Evolutionary conservation across 495 filamentous ascomycete species (phyloP), one percentile per base, ranked within the genome.

Genomic region (Elasticomyces elasticus): DNA sequence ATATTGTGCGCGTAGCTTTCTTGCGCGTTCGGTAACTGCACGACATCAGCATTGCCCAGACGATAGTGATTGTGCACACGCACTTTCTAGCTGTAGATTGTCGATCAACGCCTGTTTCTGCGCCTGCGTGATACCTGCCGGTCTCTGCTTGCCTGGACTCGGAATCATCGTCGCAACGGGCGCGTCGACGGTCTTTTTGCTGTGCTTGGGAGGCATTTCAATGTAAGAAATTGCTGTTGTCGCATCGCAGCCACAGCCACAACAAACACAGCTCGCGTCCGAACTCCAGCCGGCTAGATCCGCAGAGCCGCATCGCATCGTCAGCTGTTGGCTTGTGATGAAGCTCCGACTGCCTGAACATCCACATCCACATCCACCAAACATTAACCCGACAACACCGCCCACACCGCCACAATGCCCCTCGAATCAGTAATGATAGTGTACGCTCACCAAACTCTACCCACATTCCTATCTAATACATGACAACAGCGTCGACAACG

Each of bases 71-170:
- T 43, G n/a, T n/a, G n/a, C n/a, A n/a, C 17, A 70, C 84, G 52
- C 78, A 95, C 92, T 80, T 72, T 98, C 92, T 41, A 96, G 76
- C 62, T 95, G 88, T 26, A 97, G 66, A 62, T 98, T 96, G 56
- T 95, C 89, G 51, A 95, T 83, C 11, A 97, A 74, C 5, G 87
- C 84, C 67, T 91, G 86, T 69, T 95, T 94, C 67, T 94, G 87
- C 46, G 69, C 77, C 49, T 81, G 74, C 5, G 87, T 87, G 51
- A 96, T 80, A 47, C 78, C 66, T 28, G 48, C 48, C 52, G 64
- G 70, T 52, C 72, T 76, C 66, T 77, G 82, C 67, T 77, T 83
- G 11, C 73, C 69, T 0, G 85, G 83, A 62, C 79, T 83, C 62
- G 73, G 46, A 9, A 59, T 70, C 6, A 22, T n/a, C 22, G 71